phyloP scores from a whole-genome alignment of 768 basidiomycete genomes.

The Lactifluus pinguis region DNA sequence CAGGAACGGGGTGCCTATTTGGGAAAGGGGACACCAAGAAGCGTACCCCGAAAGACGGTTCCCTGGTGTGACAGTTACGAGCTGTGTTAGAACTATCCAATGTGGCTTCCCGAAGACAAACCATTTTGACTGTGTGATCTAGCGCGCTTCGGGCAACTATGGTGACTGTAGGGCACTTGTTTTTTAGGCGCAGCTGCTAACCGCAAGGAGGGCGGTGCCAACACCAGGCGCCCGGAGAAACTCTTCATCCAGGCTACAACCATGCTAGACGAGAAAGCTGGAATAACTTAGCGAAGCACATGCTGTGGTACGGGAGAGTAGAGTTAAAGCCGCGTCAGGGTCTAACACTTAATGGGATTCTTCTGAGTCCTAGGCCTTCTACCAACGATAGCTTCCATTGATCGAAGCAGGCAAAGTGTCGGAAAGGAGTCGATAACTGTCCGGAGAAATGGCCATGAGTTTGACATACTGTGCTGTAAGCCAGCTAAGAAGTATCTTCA shows the following conservation, averaged over 20 bases:
- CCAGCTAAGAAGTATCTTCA: neutral
- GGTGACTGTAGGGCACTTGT: neutral
- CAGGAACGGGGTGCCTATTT: neutral
- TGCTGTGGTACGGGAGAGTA: neutral
- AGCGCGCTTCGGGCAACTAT: slow-evolving; percentile 8
- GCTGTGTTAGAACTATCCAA: neutral
- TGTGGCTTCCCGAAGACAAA: slow-evolving; percentile 7
- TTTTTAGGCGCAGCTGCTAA: slow-evolving; percentile 1
- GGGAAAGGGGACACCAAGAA: slow-evolving; percentile 4
- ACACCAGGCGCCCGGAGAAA: neutral
- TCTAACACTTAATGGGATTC: neutral
- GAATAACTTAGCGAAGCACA: neutral
- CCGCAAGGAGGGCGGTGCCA: neutral
- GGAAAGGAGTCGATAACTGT: too few relatives aligned
- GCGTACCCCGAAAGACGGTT: neutral
- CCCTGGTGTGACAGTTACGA: slow-evolving; percentile 5
- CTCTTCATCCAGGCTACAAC: neutral
- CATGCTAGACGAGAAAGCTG: neutral
- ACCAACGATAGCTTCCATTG: neutral
- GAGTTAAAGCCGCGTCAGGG: neutral
- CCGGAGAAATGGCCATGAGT: neutral
- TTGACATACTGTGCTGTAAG: neutral
- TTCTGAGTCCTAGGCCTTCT: neutral
- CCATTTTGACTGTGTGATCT: slow-evolving; percentile 3
- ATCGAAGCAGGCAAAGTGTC: neutral